Conservation (phyloP, 2,329 filamentous ascomycete species). For the Pezicula neosporulosa region DNA sequence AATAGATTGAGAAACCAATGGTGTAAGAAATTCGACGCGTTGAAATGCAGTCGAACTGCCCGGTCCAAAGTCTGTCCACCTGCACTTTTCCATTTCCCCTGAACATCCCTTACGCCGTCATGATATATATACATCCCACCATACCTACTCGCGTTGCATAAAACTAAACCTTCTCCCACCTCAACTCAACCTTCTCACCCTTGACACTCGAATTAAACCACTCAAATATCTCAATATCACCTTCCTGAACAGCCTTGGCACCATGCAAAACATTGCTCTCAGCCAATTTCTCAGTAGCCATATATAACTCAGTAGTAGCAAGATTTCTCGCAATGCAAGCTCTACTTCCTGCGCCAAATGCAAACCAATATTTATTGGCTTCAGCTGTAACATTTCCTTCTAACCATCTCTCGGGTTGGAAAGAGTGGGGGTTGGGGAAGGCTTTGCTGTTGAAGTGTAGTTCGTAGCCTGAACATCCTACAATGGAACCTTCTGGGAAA, state of each 20-base stretch:
- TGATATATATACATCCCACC: too few species aligned
- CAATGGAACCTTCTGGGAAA: conserved; percentile 40
- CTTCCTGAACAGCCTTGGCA: conserved; percentile 33
- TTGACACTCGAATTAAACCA: conserved; percentile 54
- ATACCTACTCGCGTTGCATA: too few species aligned
- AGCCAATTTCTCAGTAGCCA: conserved; percentile 38
- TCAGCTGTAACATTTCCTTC: conserved; percentile 28
- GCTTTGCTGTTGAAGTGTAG: conserved; percentile 41
- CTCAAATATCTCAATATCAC: conserved; percentile 45
- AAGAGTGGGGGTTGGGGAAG: conserved; percentile 38
- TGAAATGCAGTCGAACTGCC: too few species aligned
- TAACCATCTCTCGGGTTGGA: conserved; percentile 47
- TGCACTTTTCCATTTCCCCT: too few species aligned
- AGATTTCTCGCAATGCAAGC: conserved; percentile 48
- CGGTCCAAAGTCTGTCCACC: too few species aligned
- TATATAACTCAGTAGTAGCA: conserved; percentile 39
- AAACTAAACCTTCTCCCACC: conserved; percentile 13
- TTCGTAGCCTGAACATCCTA: conserved; percentile 41
- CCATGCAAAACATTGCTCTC: conserved; percentile 40
- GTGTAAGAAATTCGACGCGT: too few species aligned
- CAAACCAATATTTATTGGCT: conserved; percentile 41
- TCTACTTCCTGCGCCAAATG: conserved; percentile 44
- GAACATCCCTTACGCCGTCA: too few species aligned
- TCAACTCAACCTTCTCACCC: conserved; percentile 41
- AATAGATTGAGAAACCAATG: too few species aligned